These are phyloP conservation scores for Alternaria triticimaculans DNA, from an alignment of 2,329 filamentous ascomycete species.

Conservation along the genomic window DNA sequence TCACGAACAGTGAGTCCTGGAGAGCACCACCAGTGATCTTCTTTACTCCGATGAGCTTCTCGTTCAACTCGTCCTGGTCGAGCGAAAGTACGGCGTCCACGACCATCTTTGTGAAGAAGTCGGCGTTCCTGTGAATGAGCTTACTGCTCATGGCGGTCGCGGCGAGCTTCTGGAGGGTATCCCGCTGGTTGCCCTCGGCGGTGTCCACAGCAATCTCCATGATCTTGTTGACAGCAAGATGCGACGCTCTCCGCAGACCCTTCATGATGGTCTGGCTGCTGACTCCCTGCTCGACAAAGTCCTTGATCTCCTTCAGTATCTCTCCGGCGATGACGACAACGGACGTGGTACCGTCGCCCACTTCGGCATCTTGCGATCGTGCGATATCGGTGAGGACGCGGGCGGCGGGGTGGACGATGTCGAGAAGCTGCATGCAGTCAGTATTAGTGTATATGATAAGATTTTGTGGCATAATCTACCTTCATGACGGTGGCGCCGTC, in stretches of 20 bases:
- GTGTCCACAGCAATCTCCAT: conserved; percentile 95
- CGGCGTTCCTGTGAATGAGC: conserved; percentile 95
- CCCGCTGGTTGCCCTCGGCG: conserved; percentile 79
- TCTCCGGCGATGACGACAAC: conserved; percentile 98
- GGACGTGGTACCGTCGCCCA: conserved; percentile 96
- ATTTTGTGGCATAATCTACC: conserved; percentile 56
- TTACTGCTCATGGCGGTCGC: conserved; percentile 99
- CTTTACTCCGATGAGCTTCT: conserved; percentile 97
- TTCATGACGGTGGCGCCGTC: conserved; percentile 99
- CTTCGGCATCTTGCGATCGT: conserved; percentile 97
- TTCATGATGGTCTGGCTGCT: conserved; percentile 98
- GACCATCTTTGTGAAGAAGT: conserved; percentile 98
- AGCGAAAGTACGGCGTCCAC: conserved; percentile 95
- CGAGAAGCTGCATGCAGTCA: conserved; percentile 73
- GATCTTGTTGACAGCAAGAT: conserved; percentile 97
- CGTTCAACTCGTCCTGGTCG: conserved; percentile 96
- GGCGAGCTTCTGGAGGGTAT: conserved; percentile 88
- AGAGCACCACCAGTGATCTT: conserved; percentile 96
- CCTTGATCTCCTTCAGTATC: conserved; percentile 95
- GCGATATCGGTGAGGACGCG: conserved; percentile 98
- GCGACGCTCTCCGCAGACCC: conserved; percentile 83
- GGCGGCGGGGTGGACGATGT: conserved; percentile 97
- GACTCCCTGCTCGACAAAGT: conserved; percentile 94
- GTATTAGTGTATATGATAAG: neutral
- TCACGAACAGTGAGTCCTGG: conserved; percentile 94